A percentile compares a stretch with the other conserved stretches of the same genome.
Conservation (phyloP, 305 asterid species). For the Rubia tinctorum region DNA sequence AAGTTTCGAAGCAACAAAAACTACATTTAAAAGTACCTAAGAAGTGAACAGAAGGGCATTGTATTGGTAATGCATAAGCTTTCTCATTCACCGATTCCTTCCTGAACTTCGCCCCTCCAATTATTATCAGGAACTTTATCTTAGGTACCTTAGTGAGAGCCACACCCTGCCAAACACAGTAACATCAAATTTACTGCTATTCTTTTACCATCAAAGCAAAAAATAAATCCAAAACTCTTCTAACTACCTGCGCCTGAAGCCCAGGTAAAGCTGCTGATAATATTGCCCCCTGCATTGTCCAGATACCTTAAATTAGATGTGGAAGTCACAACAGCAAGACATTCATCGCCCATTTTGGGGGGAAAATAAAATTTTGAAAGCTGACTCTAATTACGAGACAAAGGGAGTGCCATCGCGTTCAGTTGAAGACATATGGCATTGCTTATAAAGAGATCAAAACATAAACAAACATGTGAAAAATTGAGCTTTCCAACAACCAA, state of each 20-base stretch:
- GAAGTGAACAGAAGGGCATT: constrained; percentile 81
- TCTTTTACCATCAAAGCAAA: neutral
- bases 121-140: constrained; percentile 59
- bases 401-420: neutral
- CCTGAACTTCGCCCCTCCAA: constrained; percentile 77
- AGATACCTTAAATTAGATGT: neutral
- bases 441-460: neutral
- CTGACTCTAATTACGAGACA: neutral
- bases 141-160: constrained; percentile 74
- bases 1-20: neutral
- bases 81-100: constrained; percentile 45
- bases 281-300: constrained; percentile 72
- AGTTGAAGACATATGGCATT: neutral
- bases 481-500: neutral
- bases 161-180: constrained; percentile 50
- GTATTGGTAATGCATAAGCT: constrained; percentile 63
- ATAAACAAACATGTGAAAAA: neutral
- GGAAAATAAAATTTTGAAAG: neutral
- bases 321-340: neutral
- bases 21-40: constrained; percentile 30
- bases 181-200: neutral
- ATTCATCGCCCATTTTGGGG: neutral
- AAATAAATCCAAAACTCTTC: neutral
- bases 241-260: constrained; percentile 62
- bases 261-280: constrained; percentile 82